Evolutionary conservation across 208 protist genomes (phyloP).

Genomic region (Leishmania braziliensis): DNA sequence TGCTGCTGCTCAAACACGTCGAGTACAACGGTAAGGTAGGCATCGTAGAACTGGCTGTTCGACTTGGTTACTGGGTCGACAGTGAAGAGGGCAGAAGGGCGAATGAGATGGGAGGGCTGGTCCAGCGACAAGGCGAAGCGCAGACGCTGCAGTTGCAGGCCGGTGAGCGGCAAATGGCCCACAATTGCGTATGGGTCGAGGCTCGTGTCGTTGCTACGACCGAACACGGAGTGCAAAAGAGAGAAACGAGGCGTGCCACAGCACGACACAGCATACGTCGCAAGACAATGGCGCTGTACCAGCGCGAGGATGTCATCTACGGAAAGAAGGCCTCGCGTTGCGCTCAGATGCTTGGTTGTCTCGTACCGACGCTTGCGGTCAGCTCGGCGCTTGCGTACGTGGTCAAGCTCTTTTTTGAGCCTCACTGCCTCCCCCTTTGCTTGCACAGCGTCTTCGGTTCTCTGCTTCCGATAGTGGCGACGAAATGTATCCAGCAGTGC

Average conservation of each 20-base stretch:
- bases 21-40: conserved; percentile 70
- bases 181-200: conserved; percentile 43
- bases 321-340: conserved; percentile 63
- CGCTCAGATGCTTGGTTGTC: conserved; percentile 34
- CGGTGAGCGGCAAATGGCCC: conserved; percentile 58
- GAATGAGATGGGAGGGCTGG: conserved; percentile 65
- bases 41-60: conserved; percentile 81
- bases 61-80: conserved; percentile 53
- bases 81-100: conserved; percentile 50
- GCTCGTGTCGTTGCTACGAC: not conserved
- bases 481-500: conserved; percentile 50
- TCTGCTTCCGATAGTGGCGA: not conserved
- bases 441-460: not conserved
- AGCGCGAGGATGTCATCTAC: conserved; percentile 53
- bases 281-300: conserved; percentile 66
- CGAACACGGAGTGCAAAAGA: conserved; percentile 41
- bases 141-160: conserved; percentile 63
- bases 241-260: conserved; percentile 68
- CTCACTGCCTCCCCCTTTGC: not conserved
- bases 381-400: conserved; percentile 20
- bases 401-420: conserved; percentile 11
- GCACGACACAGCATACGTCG: conserved; percentile 80
- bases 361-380: conserved; percentile 22
- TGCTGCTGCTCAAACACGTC: conserved; percentile 78
- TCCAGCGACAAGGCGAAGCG: conserved; percentile 85